Conservation (phyloP, 2,329 filamentous ascomycete species). For the Aplosporella prunicola region DNA sequence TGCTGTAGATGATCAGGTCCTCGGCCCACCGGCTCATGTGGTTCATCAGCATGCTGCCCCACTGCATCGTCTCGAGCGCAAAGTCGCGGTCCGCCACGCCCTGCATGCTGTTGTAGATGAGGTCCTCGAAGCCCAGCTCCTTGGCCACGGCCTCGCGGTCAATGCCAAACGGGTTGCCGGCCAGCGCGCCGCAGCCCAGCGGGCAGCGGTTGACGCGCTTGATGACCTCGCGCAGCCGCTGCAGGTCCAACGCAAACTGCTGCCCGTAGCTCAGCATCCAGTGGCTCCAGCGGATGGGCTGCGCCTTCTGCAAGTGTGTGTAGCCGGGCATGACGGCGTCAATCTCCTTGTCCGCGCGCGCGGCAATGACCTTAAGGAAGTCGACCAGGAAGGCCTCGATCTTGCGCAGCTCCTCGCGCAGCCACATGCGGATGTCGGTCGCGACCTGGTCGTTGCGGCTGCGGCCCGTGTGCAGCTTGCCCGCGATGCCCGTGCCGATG, state of each 20-base stretch:
- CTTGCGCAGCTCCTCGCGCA: slow-evolving; percentile 61
- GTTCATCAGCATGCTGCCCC: slow-evolving; percentile 66
- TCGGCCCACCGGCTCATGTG: slow-evolving; percentile 76
- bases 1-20: slow-evolving; percentile 76
- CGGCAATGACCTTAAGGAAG: slow-evolving; percentile 59
- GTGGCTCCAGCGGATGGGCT: slow-evolving; percentile 73
- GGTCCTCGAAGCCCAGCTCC: slow-evolving; percentile 69
- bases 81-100: slow-evolving; percentile 74
- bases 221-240: slow-evolving; percentile 64
- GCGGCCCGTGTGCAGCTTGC: slow-evolving; percentile 81
- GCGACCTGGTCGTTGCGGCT: slow-evolving; percentile 86
- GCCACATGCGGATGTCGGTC: slow-evolving; percentile 84
- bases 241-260: slow-evolving; percentile 63
- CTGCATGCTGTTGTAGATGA: slow-evolving; percentile 69
- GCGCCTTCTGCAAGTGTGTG: slow-evolving; percentile 75
- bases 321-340: slow-evolving; percentile 79
- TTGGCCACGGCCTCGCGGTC: slow-evolving; percentile 69
- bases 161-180: slow-evolving; percentile 74
- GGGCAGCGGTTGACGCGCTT: slow-evolving; percentile 64
- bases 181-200: slow-evolving; percentile 66
- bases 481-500: slow-evolving; percentile 74
- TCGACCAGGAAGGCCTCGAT: slow-evolving; percentile 61
- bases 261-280: slow-evolving; percentile 70
- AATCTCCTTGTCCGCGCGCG: slow-evolving; percentile 64
- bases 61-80: slow-evolving; percentile 71